Evolutionary conservation across 352 stramenopile genomes (phyloP).

Genomic region (Heterotrichella gracilis): DNA sequence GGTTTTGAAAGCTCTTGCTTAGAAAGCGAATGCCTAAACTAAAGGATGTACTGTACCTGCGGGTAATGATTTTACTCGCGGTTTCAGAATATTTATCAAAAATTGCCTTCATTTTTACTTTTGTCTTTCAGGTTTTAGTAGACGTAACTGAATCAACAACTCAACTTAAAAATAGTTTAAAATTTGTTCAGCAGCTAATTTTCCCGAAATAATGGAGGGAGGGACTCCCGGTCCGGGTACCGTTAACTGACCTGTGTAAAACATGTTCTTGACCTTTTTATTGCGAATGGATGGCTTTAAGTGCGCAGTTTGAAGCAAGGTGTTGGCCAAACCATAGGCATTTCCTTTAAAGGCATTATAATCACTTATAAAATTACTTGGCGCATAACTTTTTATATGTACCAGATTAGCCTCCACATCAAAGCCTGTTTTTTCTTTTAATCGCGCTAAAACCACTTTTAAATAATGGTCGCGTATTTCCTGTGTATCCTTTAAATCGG

Average conservation of each 20-base stretch:
- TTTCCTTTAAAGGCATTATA: conserved; percentile 17
- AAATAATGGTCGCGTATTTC: conserved; percentile 9
- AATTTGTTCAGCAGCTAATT: conserved; percentile 15
- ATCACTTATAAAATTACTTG: conserved; percentile 16
- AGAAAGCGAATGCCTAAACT: neutral
- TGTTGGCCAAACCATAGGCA: conserved; percentile 18
- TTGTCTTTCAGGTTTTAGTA: conserved; percentile 7
- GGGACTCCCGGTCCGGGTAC: conserved; percentile 16
- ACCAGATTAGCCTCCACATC: conserved; percentile 10
- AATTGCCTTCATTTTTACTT: neutral
- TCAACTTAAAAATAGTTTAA: neutral
- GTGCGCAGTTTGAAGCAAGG: conserved; percentile 14
- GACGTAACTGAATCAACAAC: neutral
- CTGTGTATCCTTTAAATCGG: conserved; percentile 15
- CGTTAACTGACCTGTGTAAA: conserved; percentile 18
- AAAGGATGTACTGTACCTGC: neutral
- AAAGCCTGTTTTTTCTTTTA: neutral
- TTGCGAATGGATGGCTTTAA: conserved; percentile 17
- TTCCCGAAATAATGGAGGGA: conserved; percentile 18
- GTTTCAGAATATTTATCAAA: conserved; percentile 3
- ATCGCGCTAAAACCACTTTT: neutral
- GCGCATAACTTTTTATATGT: conserved; percentile 16
- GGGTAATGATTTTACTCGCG: neutral
- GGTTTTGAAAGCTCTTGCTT: neutral
- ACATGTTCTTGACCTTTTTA: conserved; percentile 12